Evolutionary conservation across 2,329 filamentous ascomycete species (phyloP).

Genomic region (Celoporthe dispersa): DNA sequence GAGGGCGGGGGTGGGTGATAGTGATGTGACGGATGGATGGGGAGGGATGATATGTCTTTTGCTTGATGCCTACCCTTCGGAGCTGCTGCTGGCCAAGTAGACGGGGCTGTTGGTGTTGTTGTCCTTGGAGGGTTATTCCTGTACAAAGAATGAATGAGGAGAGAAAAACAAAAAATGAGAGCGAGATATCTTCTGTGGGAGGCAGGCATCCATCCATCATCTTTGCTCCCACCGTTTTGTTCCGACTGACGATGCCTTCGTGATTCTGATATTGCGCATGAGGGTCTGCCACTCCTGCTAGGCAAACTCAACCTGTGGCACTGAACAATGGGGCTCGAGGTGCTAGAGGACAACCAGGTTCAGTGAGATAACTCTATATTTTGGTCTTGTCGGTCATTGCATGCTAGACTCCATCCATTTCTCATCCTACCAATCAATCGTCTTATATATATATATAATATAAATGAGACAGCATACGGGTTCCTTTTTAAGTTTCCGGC

Average conservation of each 20-base stretch:
- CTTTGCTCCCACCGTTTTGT: not conserved
- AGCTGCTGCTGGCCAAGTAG: conserved; percentile 27
- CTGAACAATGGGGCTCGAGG: not conserved
- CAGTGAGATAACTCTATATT: not conserved
- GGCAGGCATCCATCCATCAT: not conserved
- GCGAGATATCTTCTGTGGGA: conserved; percentile 10
- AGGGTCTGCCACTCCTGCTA: not conserved
- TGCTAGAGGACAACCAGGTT: not conserved
- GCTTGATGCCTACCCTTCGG: conserved; percentile 20
- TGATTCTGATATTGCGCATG: not conserved
- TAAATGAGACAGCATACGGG: not conserved
- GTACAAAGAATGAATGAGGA: not conserved
- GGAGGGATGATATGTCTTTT: conserved; percentile 9
- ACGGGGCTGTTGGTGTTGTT: conserved; percentile 2
- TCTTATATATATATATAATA: not conserved
- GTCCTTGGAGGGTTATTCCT: conserved; percentile 13
- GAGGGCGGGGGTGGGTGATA: not conserved
- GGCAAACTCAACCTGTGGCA: not conserved
- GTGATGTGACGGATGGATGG: not conserved
- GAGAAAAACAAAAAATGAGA: not conserved
- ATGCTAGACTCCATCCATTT: conserved; percentile 26
- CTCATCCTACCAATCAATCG: conserved; percentile 7
- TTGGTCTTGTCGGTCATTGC: conserved; percentile 16
- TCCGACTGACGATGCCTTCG: not conserved
- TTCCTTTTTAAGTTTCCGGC: not conserved